Evolutionary conservation across 2,329 filamentous ascomycete species (phyloP), one percentile per base, ranked within the genome.

Genomic region (Hawksworthiomyces lignivorus): DNA sequence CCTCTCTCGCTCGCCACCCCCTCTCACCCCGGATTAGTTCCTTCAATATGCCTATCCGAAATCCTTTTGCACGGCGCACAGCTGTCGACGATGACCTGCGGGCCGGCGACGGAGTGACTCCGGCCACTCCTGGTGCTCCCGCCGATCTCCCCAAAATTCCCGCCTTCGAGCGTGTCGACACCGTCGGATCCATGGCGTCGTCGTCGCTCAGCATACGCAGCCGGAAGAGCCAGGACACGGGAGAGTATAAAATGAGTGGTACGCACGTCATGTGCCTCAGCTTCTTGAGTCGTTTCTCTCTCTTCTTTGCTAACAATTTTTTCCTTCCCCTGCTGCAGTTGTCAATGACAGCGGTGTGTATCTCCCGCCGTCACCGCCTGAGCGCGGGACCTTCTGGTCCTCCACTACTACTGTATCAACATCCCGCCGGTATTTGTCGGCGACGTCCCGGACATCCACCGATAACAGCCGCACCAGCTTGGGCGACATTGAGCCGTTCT

Each of bases 301-400:
- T 27, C 11, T 26, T 14, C 3, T 31, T 30, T 41, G 3, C 41
- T 38, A 28, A 36, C 38, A 2, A 15, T 18, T 26, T n/a, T n/a
- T n/a, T n/a, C n/a, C n/a, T n/a, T n/a, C n/a, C n/a, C 28, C 11
- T 24, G 24, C 34, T 24, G 7, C 60, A 96, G 90, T 96, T 51
- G 92, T 97, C 62, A 94, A 94, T 59, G 89, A 94, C 64, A 94
- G 85, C 61, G 90, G 90, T 52, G 84, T 95, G 48, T 97, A 94
- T 66, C 77, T 97, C 52, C 90, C 90, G 54, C 90, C 90, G n/a
- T 95, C 90, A 8, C 87, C 90, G 3, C 77, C 81, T 12, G 87
- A 95, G 63, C 87, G 87, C 60, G 87, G 86, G 57, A 75, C 75
- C 48, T 82, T 87, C 54, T 96, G 88, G 88, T 36, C 45, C 6